Base-by-base conservation (phyloP, 2,329 filamentous ascomycete species). In the Hymenoscyphus infarciens region DNA sequence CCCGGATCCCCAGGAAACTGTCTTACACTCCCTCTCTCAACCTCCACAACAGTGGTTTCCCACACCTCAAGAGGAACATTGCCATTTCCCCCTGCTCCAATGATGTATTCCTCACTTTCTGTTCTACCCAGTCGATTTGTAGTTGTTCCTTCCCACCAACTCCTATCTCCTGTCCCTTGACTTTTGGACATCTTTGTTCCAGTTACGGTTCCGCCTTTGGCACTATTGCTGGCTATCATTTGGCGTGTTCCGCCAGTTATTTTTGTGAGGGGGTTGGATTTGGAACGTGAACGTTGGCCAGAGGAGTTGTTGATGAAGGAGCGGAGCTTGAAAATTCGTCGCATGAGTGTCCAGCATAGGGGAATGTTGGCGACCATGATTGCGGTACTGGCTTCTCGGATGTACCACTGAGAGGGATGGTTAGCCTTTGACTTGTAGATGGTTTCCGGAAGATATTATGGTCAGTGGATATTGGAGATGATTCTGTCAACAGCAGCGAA, bases 361-460 rank as follows among this genome's bases (percentile, higher is more conserved):
- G 82, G 82, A 2, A 84, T 73, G 67, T 84, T 85, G 65, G 80
- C 77, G 10, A 84, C 81, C 63, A 80, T 79, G 5, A 84, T 75
- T 7, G 81, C 82, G 1, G 82, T 80, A 29, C 75, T 78, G 10
- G 81, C 79, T 75, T 85, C 82, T 61, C 82, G 77, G 22, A 79
- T 76, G 69, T 84, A 83, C 82, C 82, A 85, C 56, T 57, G 22
- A 1, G 22, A 39, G 11, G 38, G 6, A 7, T 10, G 13, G 35
- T 42, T 42, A 42, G 56, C 55, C n/a, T 7, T 33, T 22, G 29
- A 7, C 13, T 39, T 55, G 27, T 55, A 16, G 15, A 15, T 5
- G 25, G 13, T 7, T 55, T 27, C 22, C 16, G n/a, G 11, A 15
- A 25, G 53, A 31, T 55, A 5, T 10, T 31, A 16, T 1, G 22